Evolutionary conservation across 495 filamentous ascomycete species (phyloP).

Genomic region (Penicillium argentinense): DNA sequence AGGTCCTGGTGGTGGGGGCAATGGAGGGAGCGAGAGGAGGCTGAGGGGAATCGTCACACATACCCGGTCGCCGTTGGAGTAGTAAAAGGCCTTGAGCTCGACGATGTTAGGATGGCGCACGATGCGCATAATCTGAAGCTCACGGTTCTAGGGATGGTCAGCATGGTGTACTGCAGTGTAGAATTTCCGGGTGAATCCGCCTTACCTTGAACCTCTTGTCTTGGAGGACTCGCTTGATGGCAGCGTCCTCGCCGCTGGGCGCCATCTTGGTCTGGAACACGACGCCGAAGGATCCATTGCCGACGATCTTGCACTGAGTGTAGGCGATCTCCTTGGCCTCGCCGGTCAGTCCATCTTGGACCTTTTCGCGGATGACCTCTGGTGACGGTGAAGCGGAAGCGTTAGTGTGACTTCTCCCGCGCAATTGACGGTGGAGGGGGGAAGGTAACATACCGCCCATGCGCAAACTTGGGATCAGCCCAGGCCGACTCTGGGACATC

Average conservation of each 20-base stretch:
- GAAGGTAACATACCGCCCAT: constrained; percentile 70
- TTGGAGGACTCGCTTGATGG: constrained; percentile 97
- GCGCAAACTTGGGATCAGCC: constrained; percentile 72
- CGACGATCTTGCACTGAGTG: constrained; percentile 99
- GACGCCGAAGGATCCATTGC: constrained; percentile 97
- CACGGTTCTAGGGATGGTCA: constrained; percentile 73
- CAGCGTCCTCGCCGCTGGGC: constrained; percentile 93
- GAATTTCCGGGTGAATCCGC: constrained; percentile 3
- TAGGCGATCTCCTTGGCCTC: constrained; percentile 96
- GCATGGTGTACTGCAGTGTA: neutral
- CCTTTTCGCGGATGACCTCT: constrained; percentile 99
- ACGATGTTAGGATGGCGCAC: constrained; percentile 98
- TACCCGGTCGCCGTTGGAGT: constrained; percentile 97
- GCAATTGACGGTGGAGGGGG: neutral
- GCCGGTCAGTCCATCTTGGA: constrained; percentile 95
- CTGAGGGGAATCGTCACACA: constrained; percentile 33
- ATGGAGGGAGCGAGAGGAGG: constrained; percentile 1
- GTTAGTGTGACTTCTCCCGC: no score
- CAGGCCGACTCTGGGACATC: constrained; percentile 76
- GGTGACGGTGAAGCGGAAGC: constrained; percentile 8
- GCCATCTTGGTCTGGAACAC: constrained; percentile 99
- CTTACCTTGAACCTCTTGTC: constrained; percentile 98
- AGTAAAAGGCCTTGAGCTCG: constrained; percentile 98
- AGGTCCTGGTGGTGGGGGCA: constrained; percentile 1
- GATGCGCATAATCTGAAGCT: constrained; percentile 99